Conservation (phyloP, 176 grass and related monocot species). For the Paspalum vaginatum region DNA sequence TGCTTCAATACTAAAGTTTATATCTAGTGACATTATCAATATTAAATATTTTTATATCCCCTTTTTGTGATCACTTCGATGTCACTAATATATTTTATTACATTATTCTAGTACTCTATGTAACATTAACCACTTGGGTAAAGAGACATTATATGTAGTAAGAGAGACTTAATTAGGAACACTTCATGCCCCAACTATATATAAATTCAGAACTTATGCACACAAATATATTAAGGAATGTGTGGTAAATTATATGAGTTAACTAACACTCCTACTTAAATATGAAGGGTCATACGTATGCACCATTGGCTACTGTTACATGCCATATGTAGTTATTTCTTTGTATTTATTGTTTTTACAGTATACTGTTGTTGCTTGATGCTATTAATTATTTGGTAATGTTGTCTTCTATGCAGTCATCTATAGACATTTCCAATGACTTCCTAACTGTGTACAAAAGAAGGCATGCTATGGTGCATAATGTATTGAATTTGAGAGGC, state of each 20-base stretch:
- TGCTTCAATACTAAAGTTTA: neutral
- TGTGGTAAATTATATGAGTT: neutral
- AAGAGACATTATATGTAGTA: neutral
- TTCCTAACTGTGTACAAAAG: neutral
- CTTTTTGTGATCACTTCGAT: neutral
- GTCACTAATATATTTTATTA: neutral
- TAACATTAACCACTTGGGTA: neutral
- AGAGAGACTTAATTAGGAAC: neutral
- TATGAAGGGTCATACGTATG: neutral
- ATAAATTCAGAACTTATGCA: neutral
- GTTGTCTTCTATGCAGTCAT: neutral
- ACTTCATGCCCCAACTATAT: no score
- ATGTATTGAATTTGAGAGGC: neutral
- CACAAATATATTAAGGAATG: neutral
- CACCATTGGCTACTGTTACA: neutral
- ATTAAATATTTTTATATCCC: no score
- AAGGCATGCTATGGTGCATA: neutral
- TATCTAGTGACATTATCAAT: neutral
- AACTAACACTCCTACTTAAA: neutral
- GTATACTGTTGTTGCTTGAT: neutral
- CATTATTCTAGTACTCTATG: neutral
- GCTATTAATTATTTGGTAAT: neutral
- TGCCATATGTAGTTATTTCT: neutral
- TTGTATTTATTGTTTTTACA: neutral
- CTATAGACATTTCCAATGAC: neutral